Conservation (phyloP, 768 basidiomycete genomes). For the Mycena chlorophos region DNA sequence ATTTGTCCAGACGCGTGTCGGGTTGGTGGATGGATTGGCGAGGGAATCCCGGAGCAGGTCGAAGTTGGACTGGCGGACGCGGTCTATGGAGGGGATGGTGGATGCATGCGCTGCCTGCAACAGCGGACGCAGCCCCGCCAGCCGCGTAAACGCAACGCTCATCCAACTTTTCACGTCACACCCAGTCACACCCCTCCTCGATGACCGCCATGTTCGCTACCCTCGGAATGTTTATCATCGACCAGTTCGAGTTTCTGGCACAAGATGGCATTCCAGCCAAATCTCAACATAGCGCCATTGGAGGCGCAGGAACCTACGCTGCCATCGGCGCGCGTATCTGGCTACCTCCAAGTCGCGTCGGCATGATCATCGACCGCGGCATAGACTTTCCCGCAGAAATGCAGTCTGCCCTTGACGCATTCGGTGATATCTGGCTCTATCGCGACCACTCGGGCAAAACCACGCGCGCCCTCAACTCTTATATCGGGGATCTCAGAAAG, state of each 20-base stretch:
- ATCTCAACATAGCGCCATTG: conserved; percentile 43
- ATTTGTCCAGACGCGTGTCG: conserved; percentile 60
- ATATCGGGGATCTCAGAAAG: conserved; percentile 73
- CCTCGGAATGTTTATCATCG: conserved; percentile 91
- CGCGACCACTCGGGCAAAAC: conserved; percentile 62
- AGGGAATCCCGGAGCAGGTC: conserved; percentile 18
- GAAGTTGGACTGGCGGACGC: conserved; percentile 18
- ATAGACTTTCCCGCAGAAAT: conserved; percentile 68
- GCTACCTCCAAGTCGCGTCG: conserved; percentile 63
- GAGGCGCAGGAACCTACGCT: conserved; percentile 87
- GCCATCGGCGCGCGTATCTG: conserved; percentile 81
- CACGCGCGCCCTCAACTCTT: conserved; percentile 72
- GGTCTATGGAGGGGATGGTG: conserved; percentile 12
- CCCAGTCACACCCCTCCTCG: conserved; percentile 3
- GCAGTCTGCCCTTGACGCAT: conserved; percentile 53
- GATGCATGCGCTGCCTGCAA: conserved; percentile 2
- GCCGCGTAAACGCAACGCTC: neutral
- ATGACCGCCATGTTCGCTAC: conserved; percentile 44
- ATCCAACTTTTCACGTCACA: neutral
- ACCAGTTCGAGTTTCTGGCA: conserved; percentile 70
- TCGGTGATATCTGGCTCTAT: conserved; percentile 83
- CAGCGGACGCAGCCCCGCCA: conserved; percentile 9
- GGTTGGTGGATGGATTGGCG: conserved; percentile 30
- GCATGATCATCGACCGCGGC: conserved; percentile 86
- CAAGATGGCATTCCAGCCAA: conserved; percentile 44